phyloP scores from a whole-genome alignment of 1,284 basidiomycete species.

The Pascua sp. region DNA sequence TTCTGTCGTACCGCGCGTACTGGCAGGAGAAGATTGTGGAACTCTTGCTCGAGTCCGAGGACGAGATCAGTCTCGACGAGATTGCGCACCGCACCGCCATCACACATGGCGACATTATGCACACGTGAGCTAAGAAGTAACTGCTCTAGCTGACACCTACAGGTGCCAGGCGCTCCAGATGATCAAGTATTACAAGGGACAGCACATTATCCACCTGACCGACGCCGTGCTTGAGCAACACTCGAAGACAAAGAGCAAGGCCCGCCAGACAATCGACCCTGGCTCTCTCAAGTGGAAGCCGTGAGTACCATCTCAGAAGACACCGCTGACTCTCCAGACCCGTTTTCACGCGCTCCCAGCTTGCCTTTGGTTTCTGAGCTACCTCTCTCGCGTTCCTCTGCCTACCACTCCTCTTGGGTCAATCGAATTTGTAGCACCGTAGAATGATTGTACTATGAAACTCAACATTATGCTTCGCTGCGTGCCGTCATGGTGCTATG shows the following conservation, averaged over 20 bases:
- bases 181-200: constrained; percentile 94
- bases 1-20: constrained; percentile 90
- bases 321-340: constrained; percentile 49
- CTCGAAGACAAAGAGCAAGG: constrained; percentile 77
- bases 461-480: too few relatives aligned
- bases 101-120: constrained; percentile 94
- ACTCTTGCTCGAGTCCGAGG: constrained; percentile 67
- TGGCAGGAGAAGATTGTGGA: constrained; percentile 98
- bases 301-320: constrained; percentile 19
- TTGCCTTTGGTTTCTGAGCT: constrained; percentile 76
- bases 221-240: constrained; percentile 88
- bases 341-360: constrained; percentile 81
- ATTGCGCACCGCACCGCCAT: constrained; percentile 97
- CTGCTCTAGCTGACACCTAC: constrained; percentile 49
- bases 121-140: constrained; percentile 66
- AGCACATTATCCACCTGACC: constrained; percentile 88
- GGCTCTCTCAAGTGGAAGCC: constrained; percentile 86
- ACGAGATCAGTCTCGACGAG: constrained; percentile 87
- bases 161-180: constrained; percentile 83
- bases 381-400: neutral
- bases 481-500: too few relatives aligned
- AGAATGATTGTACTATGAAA: too few relatives aligned
- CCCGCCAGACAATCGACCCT: constrained; percentile 73
- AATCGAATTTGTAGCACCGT: neutral
- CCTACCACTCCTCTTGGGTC: neutral